A percentile compares a stretch with the other conserved stretches of the same genome.
These are phyloP conservation scores for Brassica cretica DNA, from an alignment of 345 rosid species.

Conservation along the genomic window DNA sequence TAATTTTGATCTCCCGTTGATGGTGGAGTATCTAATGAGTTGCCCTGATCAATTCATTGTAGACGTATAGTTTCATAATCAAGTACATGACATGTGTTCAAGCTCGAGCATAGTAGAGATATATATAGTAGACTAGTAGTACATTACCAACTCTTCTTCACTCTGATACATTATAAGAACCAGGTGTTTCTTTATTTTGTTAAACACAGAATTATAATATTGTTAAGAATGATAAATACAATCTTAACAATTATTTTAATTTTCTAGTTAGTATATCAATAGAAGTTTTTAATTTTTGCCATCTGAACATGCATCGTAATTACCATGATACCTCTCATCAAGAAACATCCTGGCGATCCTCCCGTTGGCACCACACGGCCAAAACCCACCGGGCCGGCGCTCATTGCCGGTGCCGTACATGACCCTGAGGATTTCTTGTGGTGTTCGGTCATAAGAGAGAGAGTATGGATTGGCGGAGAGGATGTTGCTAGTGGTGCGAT, in stretches of 20 bases:
- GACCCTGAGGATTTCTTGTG: slow-evolving; percentile 48
- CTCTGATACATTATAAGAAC: neutral
- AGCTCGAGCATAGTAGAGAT: neutral
- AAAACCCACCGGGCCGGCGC: slow-evolving; percentile 51
- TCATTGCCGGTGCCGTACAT: slow-evolving; percentile 51
- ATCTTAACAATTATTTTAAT: neutral
- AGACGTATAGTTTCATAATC: neutral
- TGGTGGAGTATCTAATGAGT: slow-evolving; percentile 7
- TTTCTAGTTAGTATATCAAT: neutral
- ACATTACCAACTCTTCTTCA: neutral
- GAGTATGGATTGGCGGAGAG: slow-evolving; percentile 38
- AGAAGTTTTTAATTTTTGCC: neutral
- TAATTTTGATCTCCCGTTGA: slow-evolving; percentile 19
- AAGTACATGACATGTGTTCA: neutral
- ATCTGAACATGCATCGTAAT: neutral
- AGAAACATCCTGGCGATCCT: slow-evolving; percentile 40
- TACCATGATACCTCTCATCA: neutral
- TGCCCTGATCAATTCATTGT: slow-evolving; percentile 4
- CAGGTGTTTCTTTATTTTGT: neutral
- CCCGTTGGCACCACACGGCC: slow-evolving; percentile 52
- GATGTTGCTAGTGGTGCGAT: slow-evolving; percentile 39
- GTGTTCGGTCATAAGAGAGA: slow-evolving; percentile 46
- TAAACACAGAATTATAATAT: neutral
- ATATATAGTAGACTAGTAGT: too few relatives aligned
- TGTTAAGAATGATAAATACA: neutral